Percentiles rank a stretch among this genome's conserved stretches.
phyloP scores from a whole-genome alignment of 208 protist genomes.

The Porcisia hertigi region DNA sequence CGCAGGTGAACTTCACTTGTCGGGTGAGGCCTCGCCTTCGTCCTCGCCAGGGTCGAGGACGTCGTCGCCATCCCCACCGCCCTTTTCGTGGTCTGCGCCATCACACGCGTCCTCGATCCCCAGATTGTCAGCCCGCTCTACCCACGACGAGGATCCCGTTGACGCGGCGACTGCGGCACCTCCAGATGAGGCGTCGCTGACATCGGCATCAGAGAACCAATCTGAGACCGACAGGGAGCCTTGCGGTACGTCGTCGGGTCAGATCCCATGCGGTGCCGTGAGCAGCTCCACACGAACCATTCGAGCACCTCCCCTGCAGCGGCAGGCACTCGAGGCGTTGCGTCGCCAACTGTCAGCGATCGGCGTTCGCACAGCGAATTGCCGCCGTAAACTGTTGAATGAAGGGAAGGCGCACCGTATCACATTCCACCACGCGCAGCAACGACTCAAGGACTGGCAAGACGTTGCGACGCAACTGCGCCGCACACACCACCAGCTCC shows the following conservation, averaged over 20 bases:
- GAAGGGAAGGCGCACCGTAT: slow-evolving; percentile 33
- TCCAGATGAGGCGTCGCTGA: background rate
- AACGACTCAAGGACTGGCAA: slow-evolving; percentile 65
- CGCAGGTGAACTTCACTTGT: background rate
- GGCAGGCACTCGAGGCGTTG: slow-evolving; percentile 21
- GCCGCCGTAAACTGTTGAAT: slow-evolving; percentile 26
- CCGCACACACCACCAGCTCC: slow-evolving; percentile 34
- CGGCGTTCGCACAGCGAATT: slow-evolving; percentile 8
- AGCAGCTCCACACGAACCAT: background rate
- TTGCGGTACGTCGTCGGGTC: background rate
- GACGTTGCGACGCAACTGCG: slow-evolving; percentile 37
- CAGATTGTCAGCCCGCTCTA: background rate
- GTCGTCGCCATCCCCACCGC: background rate
- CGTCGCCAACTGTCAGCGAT: slow-evolving; percentile 31
- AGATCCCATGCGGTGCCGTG: too few relatives aligned
- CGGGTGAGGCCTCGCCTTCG: background rate
- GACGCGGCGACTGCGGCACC: background rate
- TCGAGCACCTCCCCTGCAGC: background rate
- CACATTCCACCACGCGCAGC: slow-evolving; percentile 46
- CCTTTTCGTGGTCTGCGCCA: background rate
- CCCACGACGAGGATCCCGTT: background rate
- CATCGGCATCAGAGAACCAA: background rate
- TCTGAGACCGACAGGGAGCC: background rate
- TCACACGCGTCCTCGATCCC: background rate
- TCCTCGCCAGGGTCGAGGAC: background rate